A percentile compares a stretch with the other conserved stretches of the same genome.
phyloP scores from a whole-genome alignment of 805 yeast genomes.

The Candida pini region DNA sequence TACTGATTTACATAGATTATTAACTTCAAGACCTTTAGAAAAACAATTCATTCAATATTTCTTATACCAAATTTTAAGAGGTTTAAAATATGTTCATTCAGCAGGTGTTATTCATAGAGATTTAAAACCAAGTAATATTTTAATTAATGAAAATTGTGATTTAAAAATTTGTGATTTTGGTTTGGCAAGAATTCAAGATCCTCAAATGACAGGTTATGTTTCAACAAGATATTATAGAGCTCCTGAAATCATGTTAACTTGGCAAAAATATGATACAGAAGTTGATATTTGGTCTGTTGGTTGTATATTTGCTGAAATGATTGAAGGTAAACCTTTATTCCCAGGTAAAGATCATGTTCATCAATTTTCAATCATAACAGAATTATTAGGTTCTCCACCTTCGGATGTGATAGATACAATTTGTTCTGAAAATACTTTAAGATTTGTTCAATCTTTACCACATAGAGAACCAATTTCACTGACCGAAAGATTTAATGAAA shows the following conservation, averaged over 20 bases:
- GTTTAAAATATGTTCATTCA: slow-evolving; percentile 88
- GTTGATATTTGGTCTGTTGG: slow-evolving; percentile 99
- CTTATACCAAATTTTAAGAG: slow-evolving; percentile 90
- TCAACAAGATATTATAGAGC: slow-evolving; percentile 95
- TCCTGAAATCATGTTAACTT: slow-evolving; percentile 96
- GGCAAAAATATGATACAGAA: slow-evolving; percentile 96
- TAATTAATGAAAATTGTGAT: slow-evolving; percentile 93
- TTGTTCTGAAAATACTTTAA: slow-evolving; percentile 89
- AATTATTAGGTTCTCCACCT: slow-evolving; percentile 89
- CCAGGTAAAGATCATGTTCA: slow-evolving; percentile 99
- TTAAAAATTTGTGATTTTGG: slow-evolving; percentile 95
- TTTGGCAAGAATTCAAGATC: slow-evolving; percentile 93
- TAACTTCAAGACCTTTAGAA: slow-evolving; percentile 90
- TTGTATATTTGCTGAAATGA: slow-evolving; percentile 95
- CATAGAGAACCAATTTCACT: slow-evolving; percentile 89
- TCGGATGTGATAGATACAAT: slow-evolving; percentile 93
- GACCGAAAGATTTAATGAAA: slow-evolving; percentile 69
- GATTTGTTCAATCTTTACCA: slow-evolving; percentile 92
- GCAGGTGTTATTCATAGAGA: slow-evolving; percentile 96
- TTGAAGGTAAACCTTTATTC: slow-evolving; percentile 92
- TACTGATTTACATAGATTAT: slow-evolving; percentile 86
- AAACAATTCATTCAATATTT: slow-evolving; percentile 96
- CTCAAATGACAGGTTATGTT: slow-evolving; percentile 98
- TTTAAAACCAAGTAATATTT: slow-evolving; percentile 83
- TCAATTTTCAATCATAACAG: slow-evolving; percentile 95